A percentile compares a stretch with the other conserved stretches of the same genome.
Evolutionary conservation across 2,329 filamentous ascomycete genomes (phyloP).

Genomic region (Exophiala calicioides): DNA sequence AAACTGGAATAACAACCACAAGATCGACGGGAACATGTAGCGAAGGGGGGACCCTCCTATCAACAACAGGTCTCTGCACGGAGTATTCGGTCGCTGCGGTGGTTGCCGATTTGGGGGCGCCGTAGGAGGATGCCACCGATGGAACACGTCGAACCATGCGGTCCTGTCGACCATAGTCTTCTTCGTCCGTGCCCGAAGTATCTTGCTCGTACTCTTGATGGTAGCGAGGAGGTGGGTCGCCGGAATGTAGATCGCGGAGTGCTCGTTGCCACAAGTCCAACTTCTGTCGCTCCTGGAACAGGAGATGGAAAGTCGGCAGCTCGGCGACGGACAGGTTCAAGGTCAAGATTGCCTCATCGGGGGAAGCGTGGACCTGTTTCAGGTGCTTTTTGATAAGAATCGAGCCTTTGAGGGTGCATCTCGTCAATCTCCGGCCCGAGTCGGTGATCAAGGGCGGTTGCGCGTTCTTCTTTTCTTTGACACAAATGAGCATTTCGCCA

Average conservation of each 20-base stretch:
- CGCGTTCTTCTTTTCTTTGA: slow-evolving; percentile 87
- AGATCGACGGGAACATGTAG: slow-evolving; percentile 91
- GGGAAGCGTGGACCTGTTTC: slow-evolving; percentile 74
- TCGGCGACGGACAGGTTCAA: slow-evolving; percentile 88
- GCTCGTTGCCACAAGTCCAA: slow-evolving; percentile 89
- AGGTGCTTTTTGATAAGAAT: slow-evolving; percentile 98
- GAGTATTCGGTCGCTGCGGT: slow-evolving; percentile 94
- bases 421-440: slow-evolving; percentile 63
- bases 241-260: slow-evolving; percentile 75
- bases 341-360: slow-evolving; percentile 81
- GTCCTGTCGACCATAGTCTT: slow-evolving; percentile 65
- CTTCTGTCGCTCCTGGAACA: slow-evolving; percentile 80
- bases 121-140: slow-evolving; percentile 80
- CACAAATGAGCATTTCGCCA: slow-evolving; percentile 98
- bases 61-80: slow-evolving; percentile 56
- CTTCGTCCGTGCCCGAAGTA: slow-evolving; percentile 80
- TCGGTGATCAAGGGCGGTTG: slow-evolving; percentile 67
- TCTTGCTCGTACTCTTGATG: slow-evolving; percentile 79
- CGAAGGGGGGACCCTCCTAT: slow-evolving; percentile 48
- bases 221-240: slow-evolving; percentile 59
- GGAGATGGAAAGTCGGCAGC: slow-evolving; percentile 89
- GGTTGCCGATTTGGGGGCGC: slow-evolving; percentile 75
- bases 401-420: slow-evolving; percentile 92
- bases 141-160: slow-evolving; percentile 69
- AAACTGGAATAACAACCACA: slow-evolving; percentile 94